A percentile compares a stretch with the other conserved stretches of the same genome.
Conservation (phyloP, 768 basidiomycete genomes). For the Pisolithus tinctorius region DNA sequence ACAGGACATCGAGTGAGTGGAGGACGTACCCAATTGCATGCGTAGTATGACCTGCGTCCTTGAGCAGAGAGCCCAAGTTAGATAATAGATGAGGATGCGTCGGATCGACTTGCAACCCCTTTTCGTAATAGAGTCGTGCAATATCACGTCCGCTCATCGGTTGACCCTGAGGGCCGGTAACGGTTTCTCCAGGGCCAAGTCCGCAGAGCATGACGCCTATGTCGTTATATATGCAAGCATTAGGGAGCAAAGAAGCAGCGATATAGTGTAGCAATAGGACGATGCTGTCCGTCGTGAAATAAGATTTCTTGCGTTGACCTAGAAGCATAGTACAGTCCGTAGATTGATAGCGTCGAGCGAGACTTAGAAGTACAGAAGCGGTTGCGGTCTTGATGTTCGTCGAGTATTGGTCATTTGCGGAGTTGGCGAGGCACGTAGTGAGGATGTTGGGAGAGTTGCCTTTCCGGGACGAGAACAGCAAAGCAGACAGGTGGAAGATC, state of each 20-base stretch:
- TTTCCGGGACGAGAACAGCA: slow-evolving; percentile 31
- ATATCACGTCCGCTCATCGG: slow-evolving; percentile 27
- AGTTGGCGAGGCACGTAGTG: slow-evolving; percentile 13
- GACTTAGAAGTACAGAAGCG: slow-evolving; percentile 36
- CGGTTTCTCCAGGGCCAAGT: slow-evolving; percentile 18
- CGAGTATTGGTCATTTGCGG: slow-evolving; percentile 21
- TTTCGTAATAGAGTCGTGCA: slow-evolving; percentile 39
- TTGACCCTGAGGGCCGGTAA: slow-evolving; percentile 14
- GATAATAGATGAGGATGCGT: slow-evolving; percentile 44
- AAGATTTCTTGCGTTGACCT: slow-evolving; percentile 18
- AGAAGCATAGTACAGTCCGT: slow-evolving; percentile 19
- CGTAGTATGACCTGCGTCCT: slow-evolving; percentile 38
- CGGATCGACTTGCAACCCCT: slow-evolving; percentile 38
- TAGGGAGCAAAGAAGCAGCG: slow-evolving; percentile 37
- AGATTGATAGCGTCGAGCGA: slow-evolving; percentile 39
- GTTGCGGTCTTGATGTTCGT: slow-evolving; percentile 27
- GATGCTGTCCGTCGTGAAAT: slow-evolving; percentile 31
- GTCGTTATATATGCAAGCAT: slow-evolving; percentile 43
- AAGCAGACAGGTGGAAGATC: slow-evolving; percentile 26
- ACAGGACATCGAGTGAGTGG: neutral
- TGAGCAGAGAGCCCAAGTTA: slow-evolving; percentile 44
- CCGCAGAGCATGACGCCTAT: slow-evolving; percentile 42
- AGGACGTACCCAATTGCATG: slow-evolving; percentile 36
- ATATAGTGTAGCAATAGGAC: slow-evolving; percentile 43
- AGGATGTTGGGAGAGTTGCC: slow-evolving; percentile 31